Evolutionary conservation across 2,329 filamentous ascomycete genomes (phyloP).

Genomic region (Pyrenophora tritici-repentis): DNA sequence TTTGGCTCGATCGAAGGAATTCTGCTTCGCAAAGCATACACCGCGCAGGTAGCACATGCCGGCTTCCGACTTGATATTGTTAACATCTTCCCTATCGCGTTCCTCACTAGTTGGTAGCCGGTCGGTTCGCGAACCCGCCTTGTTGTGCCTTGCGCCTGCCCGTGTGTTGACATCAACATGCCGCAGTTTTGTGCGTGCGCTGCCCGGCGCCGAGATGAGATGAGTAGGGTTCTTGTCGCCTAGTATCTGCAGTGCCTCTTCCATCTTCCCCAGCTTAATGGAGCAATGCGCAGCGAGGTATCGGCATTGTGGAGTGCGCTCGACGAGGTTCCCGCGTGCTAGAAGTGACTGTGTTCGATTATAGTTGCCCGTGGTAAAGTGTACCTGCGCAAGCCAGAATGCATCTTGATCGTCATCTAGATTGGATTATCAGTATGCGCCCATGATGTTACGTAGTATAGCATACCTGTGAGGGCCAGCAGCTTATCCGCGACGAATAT

Average conservation of each 20-base stretch:
- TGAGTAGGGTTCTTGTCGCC: constrained; percentile 95
- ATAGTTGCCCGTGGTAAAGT: constrained; percentile 95
- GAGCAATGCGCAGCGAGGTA: constrained; percentile 94
- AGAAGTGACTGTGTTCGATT: constrained; percentile 88
- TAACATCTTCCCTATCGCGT: constrained; percentile 69
- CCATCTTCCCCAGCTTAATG: constrained; percentile 87
- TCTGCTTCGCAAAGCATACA: constrained; percentile 94
- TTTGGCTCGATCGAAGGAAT: constrained; percentile 94
- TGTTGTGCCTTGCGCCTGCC: constrained; percentile 54
- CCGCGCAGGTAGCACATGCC: constrained; percentile 96
- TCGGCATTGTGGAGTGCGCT: constrained; percentile 81
- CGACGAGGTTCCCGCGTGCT: constrained; percentile 78
- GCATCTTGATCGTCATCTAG: constrained; percentile 90
- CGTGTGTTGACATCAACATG: constrained; percentile 62
- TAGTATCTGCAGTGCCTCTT: constrained; percentile 83
- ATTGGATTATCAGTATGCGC: constrained; percentile 13
- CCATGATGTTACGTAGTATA: not conserved
- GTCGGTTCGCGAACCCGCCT: constrained; percentile 54
- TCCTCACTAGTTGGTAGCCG: constrained; percentile 64
- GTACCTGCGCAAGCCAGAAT: constrained; percentile 97
- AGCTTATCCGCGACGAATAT: constrained; percentile 98
- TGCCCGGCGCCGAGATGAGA: constrained; percentile 71
- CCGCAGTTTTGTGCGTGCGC: constrained; percentile 72
- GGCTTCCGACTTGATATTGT: constrained; percentile 84
- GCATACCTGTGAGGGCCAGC: constrained; percentile 86